These are phyloP conservation scores for Cercophora sp. DNA, from an alignment of 495 filamentous ascomycete genomes.

Conservation along the genomic window DNA sequence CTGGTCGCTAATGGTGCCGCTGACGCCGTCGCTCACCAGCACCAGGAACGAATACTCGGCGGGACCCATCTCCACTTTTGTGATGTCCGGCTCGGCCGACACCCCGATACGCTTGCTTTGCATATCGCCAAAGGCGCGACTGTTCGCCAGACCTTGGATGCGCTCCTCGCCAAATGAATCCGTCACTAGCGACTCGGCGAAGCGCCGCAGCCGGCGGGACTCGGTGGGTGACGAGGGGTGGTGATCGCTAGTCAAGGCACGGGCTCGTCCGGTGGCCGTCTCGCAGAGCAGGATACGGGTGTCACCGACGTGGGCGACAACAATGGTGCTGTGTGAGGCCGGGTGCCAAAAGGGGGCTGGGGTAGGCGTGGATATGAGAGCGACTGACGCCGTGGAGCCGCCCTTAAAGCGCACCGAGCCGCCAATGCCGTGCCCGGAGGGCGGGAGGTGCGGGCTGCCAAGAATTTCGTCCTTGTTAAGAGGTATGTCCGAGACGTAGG, in stretches of 20 bases:
- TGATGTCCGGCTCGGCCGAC: slow-evolving; percentile 85
- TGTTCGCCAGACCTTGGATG: slow-evolving; percentile 89
- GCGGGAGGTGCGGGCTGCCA: slow-evolving; percentile 56
- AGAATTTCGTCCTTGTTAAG: slow-evolving; percentile 78
- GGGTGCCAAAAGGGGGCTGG: slow-evolving; percentile 95
- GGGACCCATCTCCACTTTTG: slow-evolving; percentile 65
- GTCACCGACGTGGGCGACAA: slow-evolving; percentile 91
- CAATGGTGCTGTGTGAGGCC: slow-evolving; percentile 69
- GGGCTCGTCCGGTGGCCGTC: slow-evolving; percentile 69
- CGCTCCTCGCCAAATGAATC: slow-evolving; percentile 98
- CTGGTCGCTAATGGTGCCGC: slow-evolving; percentile 76
- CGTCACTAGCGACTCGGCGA: slow-evolving; percentile 73
- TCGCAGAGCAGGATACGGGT: slow-evolving; percentile 85
- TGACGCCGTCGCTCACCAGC: slow-evolving; percentile 82
- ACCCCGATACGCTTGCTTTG: slow-evolving; percentile 88
- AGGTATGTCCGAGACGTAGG: slow-evolving; percentile 62
- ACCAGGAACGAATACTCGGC: slow-evolving; percentile 87
- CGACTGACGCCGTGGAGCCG: slow-evolving; percentile 84
- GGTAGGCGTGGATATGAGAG: slow-evolving; percentile 85
- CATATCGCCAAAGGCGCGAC: slow-evolving; percentile 88
- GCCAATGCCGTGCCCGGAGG: slow-evolving; percentile 57
- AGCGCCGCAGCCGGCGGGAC: slow-evolving; percentile 76
- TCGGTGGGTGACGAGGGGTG: slow-evolving; percentile 85
- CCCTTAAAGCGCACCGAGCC: slow-evolving; percentile 78
- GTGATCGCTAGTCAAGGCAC: slow-evolving; percentile 81